A percentile compares a stretch with the other conserved stretches of the same genome.
phyloP scores from a whole-genome alignment of 495 filamentous ascomycete species.

The Penicillium atrosanguineum region DNA sequence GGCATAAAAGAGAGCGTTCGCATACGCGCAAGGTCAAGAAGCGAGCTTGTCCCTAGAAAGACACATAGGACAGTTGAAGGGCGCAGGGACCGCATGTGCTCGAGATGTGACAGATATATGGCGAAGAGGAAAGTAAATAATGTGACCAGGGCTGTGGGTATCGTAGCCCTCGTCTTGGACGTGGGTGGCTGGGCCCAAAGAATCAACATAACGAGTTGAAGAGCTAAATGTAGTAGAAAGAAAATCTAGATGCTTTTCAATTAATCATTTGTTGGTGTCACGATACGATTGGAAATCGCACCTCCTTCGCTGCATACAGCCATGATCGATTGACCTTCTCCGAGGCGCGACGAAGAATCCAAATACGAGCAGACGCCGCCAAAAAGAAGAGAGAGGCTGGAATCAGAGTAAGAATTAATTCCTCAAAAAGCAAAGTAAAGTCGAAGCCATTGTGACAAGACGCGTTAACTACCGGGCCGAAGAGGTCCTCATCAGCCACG shows the following conservation, averaged over 20 bases:
- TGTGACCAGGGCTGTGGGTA: slow-evolving; percentile 11
- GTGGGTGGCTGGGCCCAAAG: slow-evolving; percentile 12
- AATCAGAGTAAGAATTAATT: slow-evolving; percentile 17
- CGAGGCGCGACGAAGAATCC: slow-evolving; percentile 5
- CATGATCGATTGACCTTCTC: slow-evolving; percentile 27
- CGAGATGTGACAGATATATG: slow-evolving; percentile 20
- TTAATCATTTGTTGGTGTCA: neutral
- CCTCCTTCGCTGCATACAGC: slow-evolving; percentile 20
- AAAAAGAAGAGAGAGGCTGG: slow-evolving; percentile 8
- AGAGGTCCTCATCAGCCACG: slow-evolving; percentile 14
- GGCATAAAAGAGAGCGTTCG: slow-evolving; percentile 20
- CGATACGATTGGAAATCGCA: neutral
- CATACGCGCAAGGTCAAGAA: slow-evolving; percentile 17
- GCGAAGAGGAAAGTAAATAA: slow-evolving; percentile 4
- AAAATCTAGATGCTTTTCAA: slow-evolving; percentile 4
- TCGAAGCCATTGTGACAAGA: slow-evolving; percentile 21
- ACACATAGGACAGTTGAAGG: slow-evolving; percentile 19
- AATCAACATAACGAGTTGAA: slow-evolving; percentile 13
- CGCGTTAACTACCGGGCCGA: slow-evolving; percentile 16
- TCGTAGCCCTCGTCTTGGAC: slow-evolving; percentile 17
- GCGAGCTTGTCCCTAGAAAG: slow-evolving; percentile 9
- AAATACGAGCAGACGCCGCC: slow-evolving; percentile 4
- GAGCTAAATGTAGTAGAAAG: slow-evolving; percentile 13
- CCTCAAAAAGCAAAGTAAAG: slow-evolving; percentile 23
- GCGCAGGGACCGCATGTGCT: slow-evolving; percentile 20